phyloP scores from a whole-genome alignment of 331 rosid genomes.

The Malus hybrid region DNA sequence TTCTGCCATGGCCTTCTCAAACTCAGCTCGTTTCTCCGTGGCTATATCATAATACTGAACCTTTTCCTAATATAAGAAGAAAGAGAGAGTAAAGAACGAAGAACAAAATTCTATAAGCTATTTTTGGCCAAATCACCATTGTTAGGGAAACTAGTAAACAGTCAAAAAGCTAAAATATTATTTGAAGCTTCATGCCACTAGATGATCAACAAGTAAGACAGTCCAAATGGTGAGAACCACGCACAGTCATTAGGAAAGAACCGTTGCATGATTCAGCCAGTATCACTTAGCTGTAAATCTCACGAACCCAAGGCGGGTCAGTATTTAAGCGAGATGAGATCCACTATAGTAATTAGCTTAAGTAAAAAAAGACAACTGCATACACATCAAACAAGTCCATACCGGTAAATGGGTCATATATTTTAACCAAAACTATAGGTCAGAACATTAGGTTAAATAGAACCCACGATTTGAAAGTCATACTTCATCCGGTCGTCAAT shows the following conservation, averaged over 20 bases:
- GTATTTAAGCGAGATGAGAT: background rate
- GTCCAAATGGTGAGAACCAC: background rate
- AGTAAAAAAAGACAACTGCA: background rate
- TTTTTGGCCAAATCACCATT: background rate
- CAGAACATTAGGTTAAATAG: background rate
- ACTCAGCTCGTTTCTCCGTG: slow-evolving; percentile 80
- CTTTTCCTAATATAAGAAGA: slow-evolving; percentile 55
- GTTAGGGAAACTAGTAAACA: background rate
- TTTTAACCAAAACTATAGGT: background rate
- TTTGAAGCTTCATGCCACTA: background rate
- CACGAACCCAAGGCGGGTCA: background rate
- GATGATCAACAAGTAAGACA: background rate
- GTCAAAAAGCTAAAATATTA: background rate
- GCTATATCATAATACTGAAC: slow-evolving; percentile 91
- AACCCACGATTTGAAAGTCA: no score
- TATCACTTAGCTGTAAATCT: background rate
- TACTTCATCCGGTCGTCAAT: background rate
- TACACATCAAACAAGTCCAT: background rate
- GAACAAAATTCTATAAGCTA: background rate
- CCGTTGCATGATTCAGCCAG: background rate
- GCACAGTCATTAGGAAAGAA: background rate
- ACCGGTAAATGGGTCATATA: background rate
- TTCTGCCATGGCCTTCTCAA: slow-evolving; percentile 67
- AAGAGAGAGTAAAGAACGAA: background rate
- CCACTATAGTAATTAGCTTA: background rate